Evolutionary conservation across 805 yeast genomes (phyloP).

Genomic region (Lachancea kluyveri): DNA sequence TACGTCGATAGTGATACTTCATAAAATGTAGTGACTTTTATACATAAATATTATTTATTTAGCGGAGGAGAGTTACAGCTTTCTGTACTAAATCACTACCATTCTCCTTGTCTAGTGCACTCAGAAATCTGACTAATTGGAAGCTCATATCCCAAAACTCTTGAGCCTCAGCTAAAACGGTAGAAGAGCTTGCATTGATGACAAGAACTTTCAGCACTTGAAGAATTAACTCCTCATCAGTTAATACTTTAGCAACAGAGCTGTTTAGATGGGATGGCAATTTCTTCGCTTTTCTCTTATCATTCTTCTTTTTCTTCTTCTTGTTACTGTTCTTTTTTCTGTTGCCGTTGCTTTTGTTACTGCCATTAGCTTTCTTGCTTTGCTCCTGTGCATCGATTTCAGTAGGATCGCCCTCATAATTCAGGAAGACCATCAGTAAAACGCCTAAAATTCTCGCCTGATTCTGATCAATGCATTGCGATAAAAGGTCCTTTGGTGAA

Average conservation of each 20-base stretch:
- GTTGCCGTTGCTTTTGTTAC: neutral
- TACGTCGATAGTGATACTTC: no score
- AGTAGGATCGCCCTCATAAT: constrained; percentile 19
- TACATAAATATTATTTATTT: neutral
- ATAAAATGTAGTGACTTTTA: no score
- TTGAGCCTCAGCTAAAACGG: constrained; percentile 21
- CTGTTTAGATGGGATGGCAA: constrained; percentile 1
- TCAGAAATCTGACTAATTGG: constrained; percentile 26
- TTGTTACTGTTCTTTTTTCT: constrained; percentile 1
- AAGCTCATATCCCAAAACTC: constrained; percentile 33
- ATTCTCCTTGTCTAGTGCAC: constrained; percentile 26
- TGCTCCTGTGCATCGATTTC: neutral
- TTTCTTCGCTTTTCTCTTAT: neutral
- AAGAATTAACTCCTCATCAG: constrained; percentile 28
- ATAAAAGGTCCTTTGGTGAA: constrained; percentile 28
- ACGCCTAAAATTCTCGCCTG: constrained; percentile 28
- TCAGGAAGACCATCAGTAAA: constrained; percentile 27
- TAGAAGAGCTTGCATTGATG: constrained; percentile 22
- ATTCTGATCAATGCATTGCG: constrained; percentile 26
- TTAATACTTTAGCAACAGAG: constrained; percentile 16
- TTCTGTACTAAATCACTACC: constrained; percentile 18
- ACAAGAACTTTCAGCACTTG: constrained; percentile 26
- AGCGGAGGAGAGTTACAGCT: constrained; percentile 19
- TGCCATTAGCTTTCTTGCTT: neutral
- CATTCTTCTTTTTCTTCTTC: constrained; percentile 3